Conservation (phyloP, 2,329 filamentous ascomycete genomes). For the Colletotrichum higginsianum region DNA sequence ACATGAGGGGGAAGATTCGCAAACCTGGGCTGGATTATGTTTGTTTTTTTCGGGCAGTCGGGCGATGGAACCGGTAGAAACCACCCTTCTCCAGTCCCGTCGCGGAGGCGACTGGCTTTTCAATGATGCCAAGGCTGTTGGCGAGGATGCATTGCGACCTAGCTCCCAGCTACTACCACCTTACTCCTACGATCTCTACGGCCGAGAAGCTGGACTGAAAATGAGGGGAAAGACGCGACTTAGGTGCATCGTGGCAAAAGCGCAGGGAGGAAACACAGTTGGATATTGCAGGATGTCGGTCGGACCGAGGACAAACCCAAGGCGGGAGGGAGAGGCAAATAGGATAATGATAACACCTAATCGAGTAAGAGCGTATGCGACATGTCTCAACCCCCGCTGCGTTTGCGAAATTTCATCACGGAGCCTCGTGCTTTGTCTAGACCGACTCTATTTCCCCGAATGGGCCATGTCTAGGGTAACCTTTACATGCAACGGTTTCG, state of each 20-base stretch:
- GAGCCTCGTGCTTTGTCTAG: constrained; percentile 17
- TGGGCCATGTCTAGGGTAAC: constrained; percentile 22
- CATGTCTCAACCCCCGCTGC: constrained; percentile 30
- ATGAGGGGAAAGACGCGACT: background rate
- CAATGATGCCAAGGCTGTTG: constrained; percentile 19
- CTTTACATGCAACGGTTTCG: background rate
- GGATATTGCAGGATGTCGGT: background rate
- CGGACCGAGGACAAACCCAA: no score
- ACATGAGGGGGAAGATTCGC: constrained; percentile 18
- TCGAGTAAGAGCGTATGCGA: constrained; percentile 4
- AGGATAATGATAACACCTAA: constrained; percentile 35
- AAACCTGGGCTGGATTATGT: constrained; percentile 5
- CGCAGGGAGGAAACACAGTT: background rate
- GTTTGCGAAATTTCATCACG: constrained; percentile 39
- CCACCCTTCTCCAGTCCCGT: background rate
- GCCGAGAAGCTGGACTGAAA: constrained; percentile 21
- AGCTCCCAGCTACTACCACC: background rate
- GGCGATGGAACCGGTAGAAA: constrained; percentile 13
- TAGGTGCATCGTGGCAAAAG: constrained; percentile 21
- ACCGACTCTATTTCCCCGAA: constrained; percentile 9
- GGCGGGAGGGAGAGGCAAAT: background rate
- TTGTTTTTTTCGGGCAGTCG: constrained; percentile 23
- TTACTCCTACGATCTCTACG: constrained; percentile 21
- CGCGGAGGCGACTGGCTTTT: constrained; percentile 1
- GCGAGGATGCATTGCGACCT: constrained; percentile 16